Base-by-base conservation (phyloP, 1,284 basidiomycete species). In the Rhodotorula sp. region DNA sequence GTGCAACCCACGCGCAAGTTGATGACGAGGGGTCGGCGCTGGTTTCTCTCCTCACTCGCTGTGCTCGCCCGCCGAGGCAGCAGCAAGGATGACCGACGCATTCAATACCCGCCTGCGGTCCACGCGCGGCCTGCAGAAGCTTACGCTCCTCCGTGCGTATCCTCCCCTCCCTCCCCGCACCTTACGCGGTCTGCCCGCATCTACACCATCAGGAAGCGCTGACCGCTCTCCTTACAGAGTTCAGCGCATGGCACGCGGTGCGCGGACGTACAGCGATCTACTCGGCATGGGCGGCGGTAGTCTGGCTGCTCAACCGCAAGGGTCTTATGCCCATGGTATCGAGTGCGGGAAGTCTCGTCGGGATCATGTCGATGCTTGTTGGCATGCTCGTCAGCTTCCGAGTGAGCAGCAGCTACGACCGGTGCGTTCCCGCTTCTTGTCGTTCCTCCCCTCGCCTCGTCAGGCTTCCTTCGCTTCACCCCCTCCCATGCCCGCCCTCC, bases 351-450 rank as follows among this genome's bases (percentile, higher is more conserved):
- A 39, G 36, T 29, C 53, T 69, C 25, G 67, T 67, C 37, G 61
- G 72, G 1, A 60, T 64, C 37, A 32, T 72, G 25, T 39, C 60
- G 9, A 69, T 67, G 67, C 66, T 60, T 0, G 64, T 66, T 0
- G 74, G 72, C 7, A 32, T 73, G 37, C 51, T 76, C 29, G 74
- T 76, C 12, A 55, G 53, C 19, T 76, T 76, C 48, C 32, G 74
- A 13, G 53, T 34, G 5, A 58, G 58, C 0, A 66, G 51, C 1
- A 65, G 61, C 21, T 76, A 76, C 62, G 74, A 76, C 27, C 34
- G 73, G 73, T 71, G 21, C n/a, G 68, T 50, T 27, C 27, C n/a
- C n/a, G n/a, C n/a, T n/a, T n/a, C n/a, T n/a, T n/a, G n/a, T 21
- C 44, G 44, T 13, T 57, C 58, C 34, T 17, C 27, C 17, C 44